Percentiles rank a stretch among this genome's conserved stretches.
Conservation (phyloP, 1,284 basidiomycete species). For the Microbotryum lychnidis-dioicae region DNA sequence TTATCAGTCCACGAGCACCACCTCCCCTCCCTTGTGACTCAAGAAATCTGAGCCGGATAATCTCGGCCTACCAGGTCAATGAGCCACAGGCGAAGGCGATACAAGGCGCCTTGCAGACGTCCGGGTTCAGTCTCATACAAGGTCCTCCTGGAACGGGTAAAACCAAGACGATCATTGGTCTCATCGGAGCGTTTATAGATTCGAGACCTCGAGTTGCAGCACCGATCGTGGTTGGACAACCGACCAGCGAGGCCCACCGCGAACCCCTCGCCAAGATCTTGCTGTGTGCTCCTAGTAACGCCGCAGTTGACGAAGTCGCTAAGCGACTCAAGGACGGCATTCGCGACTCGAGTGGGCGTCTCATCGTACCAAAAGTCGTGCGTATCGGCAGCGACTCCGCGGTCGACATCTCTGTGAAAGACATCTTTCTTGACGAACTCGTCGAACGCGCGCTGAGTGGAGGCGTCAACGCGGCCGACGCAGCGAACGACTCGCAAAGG, state of each 20-base stretch:
- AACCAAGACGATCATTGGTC: constrained; percentile 92
- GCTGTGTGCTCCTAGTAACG: constrained; percentile 95
- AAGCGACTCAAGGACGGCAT: constrained; percentile 74
- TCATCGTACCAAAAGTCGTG: constrained; percentile 66
- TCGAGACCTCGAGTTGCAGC: constrained; percentile 39
- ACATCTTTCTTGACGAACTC: constrained; percentile 76
- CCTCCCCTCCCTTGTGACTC: constrained; percentile 47
- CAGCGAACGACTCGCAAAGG: constrained; percentile 40
- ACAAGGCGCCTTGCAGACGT: constrained; percentile 57
- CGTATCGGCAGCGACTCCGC: constrained; percentile 73
- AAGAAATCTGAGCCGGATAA: constrained; percentile 56
- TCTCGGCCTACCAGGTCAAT: constrained; percentile 70
- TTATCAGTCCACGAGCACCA: constrained; percentile 58
- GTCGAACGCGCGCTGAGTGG: constrained; percentile 56
- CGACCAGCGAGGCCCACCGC: constrained; percentile 40
- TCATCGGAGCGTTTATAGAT: constrained; percentile 67
- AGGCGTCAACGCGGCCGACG: constrained; percentile 31
- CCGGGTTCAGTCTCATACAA: constrained; percentile 89
- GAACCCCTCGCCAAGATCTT: constrained; percentile 58
- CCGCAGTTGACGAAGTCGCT: constrained; percentile 95
- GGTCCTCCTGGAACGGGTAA: constrained; percentile 99
- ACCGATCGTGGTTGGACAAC: constrained; percentile 18
- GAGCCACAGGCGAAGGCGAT: constrained; percentile 92
- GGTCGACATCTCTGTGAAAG: constrained; percentile 74
- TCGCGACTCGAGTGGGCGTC: constrained; percentile 52